phyloP scores from a whole-genome alignment of 192 early-diverging fungal genomes.

The Linnemannia zychae region DNA sequence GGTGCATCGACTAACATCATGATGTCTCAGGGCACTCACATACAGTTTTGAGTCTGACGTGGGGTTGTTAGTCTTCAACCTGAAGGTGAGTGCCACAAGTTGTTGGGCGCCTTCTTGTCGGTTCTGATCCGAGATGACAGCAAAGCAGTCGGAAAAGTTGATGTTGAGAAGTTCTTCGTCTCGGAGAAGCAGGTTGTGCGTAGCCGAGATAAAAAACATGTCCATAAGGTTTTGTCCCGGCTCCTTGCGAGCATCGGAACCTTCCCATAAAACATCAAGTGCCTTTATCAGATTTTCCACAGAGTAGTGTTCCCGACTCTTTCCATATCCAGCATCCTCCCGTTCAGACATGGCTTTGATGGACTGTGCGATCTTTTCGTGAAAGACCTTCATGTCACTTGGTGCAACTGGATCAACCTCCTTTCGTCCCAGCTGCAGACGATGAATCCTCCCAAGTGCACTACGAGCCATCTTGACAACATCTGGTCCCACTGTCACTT shows the following conservation, averaged over 20 bases:
- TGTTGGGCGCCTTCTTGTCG: not conserved
- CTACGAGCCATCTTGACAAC: not conserved
- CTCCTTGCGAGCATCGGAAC: not conserved
- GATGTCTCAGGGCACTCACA: not conserved
- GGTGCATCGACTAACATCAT: not conserved
- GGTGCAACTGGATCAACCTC: not conserved
- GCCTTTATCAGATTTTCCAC: not conserved
- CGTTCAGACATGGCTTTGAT: not conserved
- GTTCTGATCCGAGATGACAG: not conserved
- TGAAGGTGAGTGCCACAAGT: not conserved
- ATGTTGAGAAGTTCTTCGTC: not conserved
- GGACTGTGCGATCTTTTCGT: not conserved
- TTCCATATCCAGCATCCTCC: not conserved
- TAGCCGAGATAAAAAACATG: not conserved
- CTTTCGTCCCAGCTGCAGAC: not conserved
- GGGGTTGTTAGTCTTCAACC: not conserved
- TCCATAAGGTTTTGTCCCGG: not conserved
- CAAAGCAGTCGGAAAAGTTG: conserved; percentile 6
- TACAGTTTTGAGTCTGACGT: not conserved
- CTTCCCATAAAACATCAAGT: not conserved
- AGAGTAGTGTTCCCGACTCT: not conserved
- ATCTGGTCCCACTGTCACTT: not conserved
- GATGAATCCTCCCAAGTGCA: not conserved
- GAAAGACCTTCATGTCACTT: not conserved
- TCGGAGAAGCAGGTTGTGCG: not conserved